phyloP scores from a whole-genome alignment of 2,329 filamentous ascomycete species.

The Sporothrix curviconia region DNA sequence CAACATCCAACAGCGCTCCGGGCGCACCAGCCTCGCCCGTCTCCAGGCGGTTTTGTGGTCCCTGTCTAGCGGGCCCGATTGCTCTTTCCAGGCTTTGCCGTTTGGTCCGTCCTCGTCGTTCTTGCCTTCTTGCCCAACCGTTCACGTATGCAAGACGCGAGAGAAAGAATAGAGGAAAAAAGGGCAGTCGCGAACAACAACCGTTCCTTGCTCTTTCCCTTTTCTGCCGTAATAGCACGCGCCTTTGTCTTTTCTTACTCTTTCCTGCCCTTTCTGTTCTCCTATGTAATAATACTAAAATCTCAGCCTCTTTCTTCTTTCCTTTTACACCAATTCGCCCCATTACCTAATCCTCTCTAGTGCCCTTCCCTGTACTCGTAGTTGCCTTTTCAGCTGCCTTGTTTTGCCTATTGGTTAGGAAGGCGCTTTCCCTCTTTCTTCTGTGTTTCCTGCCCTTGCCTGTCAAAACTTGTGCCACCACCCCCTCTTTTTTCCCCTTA shows the following conservation, averaged over 20 bases:
- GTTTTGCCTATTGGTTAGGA: background rate
- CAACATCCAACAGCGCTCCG: background rate
- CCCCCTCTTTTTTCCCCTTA: background rate
- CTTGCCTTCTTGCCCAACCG: background rate
- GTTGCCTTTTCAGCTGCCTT: background rate
- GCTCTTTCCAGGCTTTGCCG: background rate
- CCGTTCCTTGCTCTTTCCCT: background rate
- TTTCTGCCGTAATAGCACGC: background rate
- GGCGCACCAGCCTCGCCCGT: background rate
- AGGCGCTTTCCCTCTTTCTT: background rate
- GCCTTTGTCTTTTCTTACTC: background rate
- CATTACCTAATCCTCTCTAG: slow-evolving; percentile 5
- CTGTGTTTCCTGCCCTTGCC: too few relatives aligned
- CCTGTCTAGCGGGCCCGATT: background rate
- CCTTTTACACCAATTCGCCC: background rate
- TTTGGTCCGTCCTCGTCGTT: background rate
- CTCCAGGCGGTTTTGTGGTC: background rate
- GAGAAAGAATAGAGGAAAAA: background rate
- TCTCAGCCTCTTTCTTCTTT: background rate
- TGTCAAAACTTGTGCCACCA: background rate
- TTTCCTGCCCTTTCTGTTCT: background rate
- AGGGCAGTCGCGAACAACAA: background rate
- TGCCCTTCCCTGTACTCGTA: background rate
- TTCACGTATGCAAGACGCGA: background rate
- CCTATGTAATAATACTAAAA: too few relatives aligned